A percentile compares a stretch with the other conserved stretches of the same genome.
These are phyloP conservation scores for Pyrenula massariospora DNA, from an alignment of 495 filamentous ascomycete species.

Conservation along the genomic window DNA sequence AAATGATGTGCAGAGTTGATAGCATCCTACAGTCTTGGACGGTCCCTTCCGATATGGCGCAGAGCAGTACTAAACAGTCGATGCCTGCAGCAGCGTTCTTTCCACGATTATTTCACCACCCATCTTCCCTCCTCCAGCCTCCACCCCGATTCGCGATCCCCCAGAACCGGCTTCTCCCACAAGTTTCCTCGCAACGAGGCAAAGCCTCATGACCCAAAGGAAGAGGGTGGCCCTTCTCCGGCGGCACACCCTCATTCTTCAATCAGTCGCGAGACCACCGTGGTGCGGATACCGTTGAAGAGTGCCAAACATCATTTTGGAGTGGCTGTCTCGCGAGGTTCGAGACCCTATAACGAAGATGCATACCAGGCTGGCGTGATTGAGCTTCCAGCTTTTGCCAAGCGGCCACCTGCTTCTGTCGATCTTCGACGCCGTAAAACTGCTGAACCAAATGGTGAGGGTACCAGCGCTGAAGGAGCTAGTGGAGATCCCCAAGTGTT, in stretches of 20 bases:
- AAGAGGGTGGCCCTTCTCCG: constrained; percentile 39
- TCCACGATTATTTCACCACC: constrained; percentile 95
- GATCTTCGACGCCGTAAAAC: constrained; percentile 25
- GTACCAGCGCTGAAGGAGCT: constrained; percentile 55
- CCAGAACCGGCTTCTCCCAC: constrained; percentile 43
- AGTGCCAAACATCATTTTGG: constrained; percentile 96
- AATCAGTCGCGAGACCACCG: constrained; percentile 68
- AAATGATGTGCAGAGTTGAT: constrained; percentile 2
- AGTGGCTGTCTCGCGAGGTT: constrained; percentile 63
- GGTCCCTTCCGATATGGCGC: constrained; percentile 2
- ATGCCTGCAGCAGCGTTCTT: constrained; percentile 37
- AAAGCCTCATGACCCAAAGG: constrained; percentile 55
- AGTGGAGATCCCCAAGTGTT: constrained; percentile 90
- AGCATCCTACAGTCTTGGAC: constrained; percentile 3
- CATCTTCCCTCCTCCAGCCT: constrained; percentile 88
- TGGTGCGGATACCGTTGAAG: constrained; percentile 92
- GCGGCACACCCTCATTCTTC: constrained; percentile 38
- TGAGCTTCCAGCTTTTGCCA: constrained; percentile 83
- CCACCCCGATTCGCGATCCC: constrained; percentile 72
- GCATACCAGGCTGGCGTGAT: constrained; percentile 91
- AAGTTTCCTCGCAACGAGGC: constrained; percentile 76
- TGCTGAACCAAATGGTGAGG: constrained; percentile 37
- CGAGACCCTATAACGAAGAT: constrained; percentile 83
- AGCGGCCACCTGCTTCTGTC: constrained; percentile 59
- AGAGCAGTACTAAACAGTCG: constrained; percentile 1